A percentile compares a stretch with the other conserved stretches of the same genome.
phyloP scores from a whole-genome alignment of 805 yeast genomes.

The Candida ipomoeae region DNA sequence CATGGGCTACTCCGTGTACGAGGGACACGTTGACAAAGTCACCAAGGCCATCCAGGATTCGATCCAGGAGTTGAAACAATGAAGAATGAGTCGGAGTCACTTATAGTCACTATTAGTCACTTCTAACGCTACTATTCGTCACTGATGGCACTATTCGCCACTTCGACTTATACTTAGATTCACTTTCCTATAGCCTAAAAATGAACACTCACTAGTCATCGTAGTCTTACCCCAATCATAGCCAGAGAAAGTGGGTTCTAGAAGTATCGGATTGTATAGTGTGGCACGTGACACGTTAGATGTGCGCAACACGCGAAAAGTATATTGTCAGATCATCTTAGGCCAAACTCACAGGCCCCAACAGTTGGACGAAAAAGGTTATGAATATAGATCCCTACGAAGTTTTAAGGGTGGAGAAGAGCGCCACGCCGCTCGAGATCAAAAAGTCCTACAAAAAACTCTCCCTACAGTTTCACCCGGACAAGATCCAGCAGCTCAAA shows the following conservation, averaged over 20 bases:
- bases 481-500: conserved; percentile 24
- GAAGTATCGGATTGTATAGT: not conserved
- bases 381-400: conserved; percentile 59
- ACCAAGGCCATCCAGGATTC: conserved; percentile 31
- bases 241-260: not conserved
- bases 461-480: conserved; percentile 25
- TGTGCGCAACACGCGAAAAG: conserved; percentile 1
- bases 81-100: conserved; percentile 5
- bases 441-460: conserved; percentile 46
- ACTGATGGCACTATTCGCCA: not conserved
- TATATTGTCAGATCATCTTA: not conserved
- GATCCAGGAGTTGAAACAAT: conserved; percentile 13
- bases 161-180: not conserved
- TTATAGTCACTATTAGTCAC: not conserved
- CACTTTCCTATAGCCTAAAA: not conserved
- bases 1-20: conserved; percentile 76
- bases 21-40: conserved; percentile 37
- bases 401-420: conserved; percentile 38
- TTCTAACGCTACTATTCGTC: not conserved
- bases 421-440: conserved; percentile 49
- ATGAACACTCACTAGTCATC: not conserved
- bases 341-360: not conserved
- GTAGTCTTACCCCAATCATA: not conserved
- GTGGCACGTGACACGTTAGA: not conserved
- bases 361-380: not conserved